Evolutionary conservation across 1,284 basidiomycete genomes (phyloP).

Genomic region (Takashimella koratensis): DNA sequence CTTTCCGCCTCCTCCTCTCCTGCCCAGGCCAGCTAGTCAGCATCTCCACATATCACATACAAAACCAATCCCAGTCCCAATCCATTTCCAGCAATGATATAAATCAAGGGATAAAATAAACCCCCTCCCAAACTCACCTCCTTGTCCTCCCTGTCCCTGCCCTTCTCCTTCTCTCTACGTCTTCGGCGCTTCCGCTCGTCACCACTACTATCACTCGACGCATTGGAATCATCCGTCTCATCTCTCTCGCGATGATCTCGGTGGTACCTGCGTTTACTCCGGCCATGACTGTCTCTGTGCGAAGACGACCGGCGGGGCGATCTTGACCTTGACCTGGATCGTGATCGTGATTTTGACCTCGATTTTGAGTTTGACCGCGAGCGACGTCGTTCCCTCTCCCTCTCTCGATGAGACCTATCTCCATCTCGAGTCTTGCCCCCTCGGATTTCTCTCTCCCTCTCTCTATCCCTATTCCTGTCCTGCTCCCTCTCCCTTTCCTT

Average conservation of each 20-base stretch:
- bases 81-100: no score
- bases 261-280: not conserved
- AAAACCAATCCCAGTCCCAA: no score
- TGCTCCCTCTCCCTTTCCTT: constrained; percentile 29
- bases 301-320: not conserved
- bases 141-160: constrained; percentile 32
- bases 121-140: not conserved
- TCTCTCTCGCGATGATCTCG: not conserved
- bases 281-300: constrained; percentile 4
- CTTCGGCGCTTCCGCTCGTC: not conserved
- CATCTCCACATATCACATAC: no score
- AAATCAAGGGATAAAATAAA: no score
- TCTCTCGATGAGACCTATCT: constrained; percentile 38
- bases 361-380: not conserved
- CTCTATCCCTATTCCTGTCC: constrained; percentile 9
- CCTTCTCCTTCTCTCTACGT: constrained; percentile 14
- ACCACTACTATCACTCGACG: constrained; percentile 51
- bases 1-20: constrained; percentile 43
- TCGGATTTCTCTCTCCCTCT: constrained; percentile 17
- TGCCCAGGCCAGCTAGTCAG: no score
- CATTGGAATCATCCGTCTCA: constrained; percentile 49
- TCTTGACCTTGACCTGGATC: not conserved
- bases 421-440: constrained; percentile 33
- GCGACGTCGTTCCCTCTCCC: not conserved
- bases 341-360: not conserved